Conservation (phyloP, 108 stramenopile genomes). For the Poteriospumella lacustris region DNA sequence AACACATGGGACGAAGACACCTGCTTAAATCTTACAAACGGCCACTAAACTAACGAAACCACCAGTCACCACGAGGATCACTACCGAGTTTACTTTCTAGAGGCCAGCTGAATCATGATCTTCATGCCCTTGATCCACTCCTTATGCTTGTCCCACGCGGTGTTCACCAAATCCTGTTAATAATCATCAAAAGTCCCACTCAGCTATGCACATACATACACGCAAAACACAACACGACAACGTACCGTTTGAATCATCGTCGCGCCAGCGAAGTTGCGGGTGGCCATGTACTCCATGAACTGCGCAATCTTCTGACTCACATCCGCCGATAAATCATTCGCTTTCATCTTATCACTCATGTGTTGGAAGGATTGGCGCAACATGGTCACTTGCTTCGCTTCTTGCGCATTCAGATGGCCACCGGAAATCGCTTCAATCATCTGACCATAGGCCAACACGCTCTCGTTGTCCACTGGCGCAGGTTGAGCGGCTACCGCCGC, state of each 20-base stretch:
- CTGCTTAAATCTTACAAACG: too few species aligned
- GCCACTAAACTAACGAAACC: too few species aligned
- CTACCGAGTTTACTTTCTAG: conserved; percentile 59
- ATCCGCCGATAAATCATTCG: neutral
- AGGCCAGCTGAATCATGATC: conserved; percentile 72
- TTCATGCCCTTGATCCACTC: conserved; percentile 94
- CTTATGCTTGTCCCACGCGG: conserved; percentile 81
- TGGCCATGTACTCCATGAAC: conserved; percentile 29
- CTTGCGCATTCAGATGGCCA: conserved; percentile 11
- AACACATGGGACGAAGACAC: too few species aligned
- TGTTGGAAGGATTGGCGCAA: conserved; percentile 23
- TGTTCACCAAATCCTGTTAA: conserved; percentile 66
- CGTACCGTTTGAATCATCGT: neutral
- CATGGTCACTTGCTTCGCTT: conserved; percentile 18
- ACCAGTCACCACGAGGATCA: too few species aligned
- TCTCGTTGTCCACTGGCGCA: neutral
- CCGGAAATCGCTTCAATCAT: conserved; percentile 9
- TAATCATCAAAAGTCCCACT: neutral
- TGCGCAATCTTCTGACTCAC: neutral
- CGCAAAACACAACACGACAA: neutral
- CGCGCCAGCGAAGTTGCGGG: conserved; percentile 1
- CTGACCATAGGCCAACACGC: neutral
- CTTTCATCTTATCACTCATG: neutral
- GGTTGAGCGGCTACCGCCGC: neutral
- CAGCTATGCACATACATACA: neutral